These are phyloP conservation scores for Musa balbisiana DNA, from an alignment of 202 grass and related monocot species.

Conservation along the genomic window DNA sequence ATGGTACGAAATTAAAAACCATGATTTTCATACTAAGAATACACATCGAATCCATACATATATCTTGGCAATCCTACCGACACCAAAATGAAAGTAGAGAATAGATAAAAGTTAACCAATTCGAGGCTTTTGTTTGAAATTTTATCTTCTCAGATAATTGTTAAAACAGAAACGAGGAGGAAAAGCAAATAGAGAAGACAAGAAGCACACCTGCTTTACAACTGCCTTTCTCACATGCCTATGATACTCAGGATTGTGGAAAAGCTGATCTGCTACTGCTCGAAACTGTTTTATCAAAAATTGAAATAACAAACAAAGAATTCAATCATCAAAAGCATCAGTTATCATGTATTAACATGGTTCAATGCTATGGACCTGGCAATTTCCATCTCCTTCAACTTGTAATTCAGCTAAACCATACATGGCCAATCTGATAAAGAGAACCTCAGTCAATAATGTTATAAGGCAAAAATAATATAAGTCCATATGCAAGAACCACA, in stretches of 20 bases:
- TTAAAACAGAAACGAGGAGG: neutral
- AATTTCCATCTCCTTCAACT: slow-evolving; percentile 97
- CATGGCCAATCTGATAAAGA: slow-evolving; percentile 49
- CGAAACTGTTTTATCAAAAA: slow-evolving; percentile 58
- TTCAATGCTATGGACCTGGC: slow-evolving; percentile 43
- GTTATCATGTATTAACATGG: neutral
- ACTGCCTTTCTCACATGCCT: slow-evolving; percentile 71
- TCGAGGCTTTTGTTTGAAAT: neutral
- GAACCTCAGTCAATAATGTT: slow-evolving; percentile 15
- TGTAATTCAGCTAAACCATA: slow-evolving; percentile 97
- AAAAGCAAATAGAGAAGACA: neutral
- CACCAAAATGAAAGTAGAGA: too few relatives aligned
- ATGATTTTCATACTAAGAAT: too few relatives aligned
- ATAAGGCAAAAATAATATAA: slow-evolving; percentile 6
- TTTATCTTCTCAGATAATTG: neutral
- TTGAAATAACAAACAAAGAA: neutral
- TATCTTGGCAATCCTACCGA: too few relatives aligned
- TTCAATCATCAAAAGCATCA: neutral
- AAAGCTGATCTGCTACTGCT: slow-evolving; percentile 98
- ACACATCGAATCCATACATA: too few relatives aligned
- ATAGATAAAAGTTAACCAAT: too few relatives aligned
- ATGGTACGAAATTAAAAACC: too few relatives aligned
- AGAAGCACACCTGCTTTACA: slow-evolving; percentile 62
- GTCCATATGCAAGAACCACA: slow-evolving; percentile 14
- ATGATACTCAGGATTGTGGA: slow-evolving; percentile 94